Evolutionary conservation across 106 monocot species (phyloP).

Genomic region (Dioscorea zingiberensis): DNA sequence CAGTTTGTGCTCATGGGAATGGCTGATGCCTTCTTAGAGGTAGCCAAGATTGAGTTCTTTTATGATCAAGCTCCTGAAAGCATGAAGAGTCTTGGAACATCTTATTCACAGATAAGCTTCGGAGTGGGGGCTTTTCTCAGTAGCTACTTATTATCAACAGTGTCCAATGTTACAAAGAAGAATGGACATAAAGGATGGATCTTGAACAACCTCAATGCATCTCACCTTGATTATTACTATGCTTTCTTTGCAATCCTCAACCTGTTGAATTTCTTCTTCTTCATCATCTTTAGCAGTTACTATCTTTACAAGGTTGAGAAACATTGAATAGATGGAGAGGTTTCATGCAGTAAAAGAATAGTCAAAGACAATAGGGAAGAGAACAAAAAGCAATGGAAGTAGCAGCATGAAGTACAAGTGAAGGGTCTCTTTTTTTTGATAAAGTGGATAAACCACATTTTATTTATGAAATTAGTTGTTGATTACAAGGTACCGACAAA

Average conservation of each 20-base stretch:
- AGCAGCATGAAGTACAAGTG: too few species aligned
- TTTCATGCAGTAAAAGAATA: not conserved
- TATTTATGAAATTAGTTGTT: too few species aligned
- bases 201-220: slow-evolving; percentile 20
- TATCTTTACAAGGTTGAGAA: slow-evolving; percentile 31
- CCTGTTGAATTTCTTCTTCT: slow-evolving; percentile 20
- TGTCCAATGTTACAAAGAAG: slow-evolving; percentile 2
- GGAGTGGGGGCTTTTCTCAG: slow-evolving; percentile 30
- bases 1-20: slow-evolving; percentile 8
- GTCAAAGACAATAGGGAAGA: too few species aligned
- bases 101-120: slow-evolving; percentile 19
- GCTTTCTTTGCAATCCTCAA: slow-evolving; percentile 20
- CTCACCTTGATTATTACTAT: slow-evolving; percentile 45
- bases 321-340: not conserved
- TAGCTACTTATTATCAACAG: slow-evolving; percentile 21
- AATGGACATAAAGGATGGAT: slow-evolving; percentile 24
- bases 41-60: slow-evolving; percentile 20
- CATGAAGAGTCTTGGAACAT: slow-evolving; percentile 39
- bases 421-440: too few species aligned
- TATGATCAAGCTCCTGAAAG: slow-evolving; percentile 36
- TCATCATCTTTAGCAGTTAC: slow-evolving; percentile 9
- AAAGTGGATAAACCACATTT: too few species aligned
- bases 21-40: slow-evolving; percentile 4
- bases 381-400: too few species aligned
- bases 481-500: too few species aligned